These are phyloP conservation scores for Asterophora parasitica DNA, from an alignment of 768 basidiomycete species.

Conservation along the genomic window DNA sequence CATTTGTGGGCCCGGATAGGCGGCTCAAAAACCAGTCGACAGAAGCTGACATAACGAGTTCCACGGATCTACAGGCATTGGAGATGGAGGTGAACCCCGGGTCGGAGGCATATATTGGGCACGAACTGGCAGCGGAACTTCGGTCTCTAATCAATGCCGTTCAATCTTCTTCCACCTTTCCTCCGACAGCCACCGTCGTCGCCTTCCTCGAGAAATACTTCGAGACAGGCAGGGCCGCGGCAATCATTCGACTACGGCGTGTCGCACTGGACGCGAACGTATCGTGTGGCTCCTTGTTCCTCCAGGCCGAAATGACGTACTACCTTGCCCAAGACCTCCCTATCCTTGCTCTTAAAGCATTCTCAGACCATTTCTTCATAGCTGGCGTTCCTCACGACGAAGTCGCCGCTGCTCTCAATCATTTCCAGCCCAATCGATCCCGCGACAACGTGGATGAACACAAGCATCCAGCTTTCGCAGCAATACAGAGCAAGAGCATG, in stretches of 20 bases:
- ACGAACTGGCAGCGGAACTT: slow-evolving; percentile 4
- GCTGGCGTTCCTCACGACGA: slow-evolving; percentile 47
- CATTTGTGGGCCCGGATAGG: not conserved
- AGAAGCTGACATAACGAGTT: not conserved
- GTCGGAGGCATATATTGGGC: slow-evolving; percentile 7
- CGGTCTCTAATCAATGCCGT: slow-evolving; percentile 1
- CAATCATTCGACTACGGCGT: slow-evolving; percentile 29
- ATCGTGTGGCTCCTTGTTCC: slow-evolving; percentile 21
- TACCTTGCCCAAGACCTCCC: slow-evolving; percentile 25
- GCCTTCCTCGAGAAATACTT: slow-evolving; percentile 33
- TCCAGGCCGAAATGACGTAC: slow-evolving; percentile 41
- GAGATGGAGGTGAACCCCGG: slow-evolving; percentile 1
- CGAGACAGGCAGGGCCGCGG: slow-evolving; percentile 27
- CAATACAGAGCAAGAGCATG: slow-evolving; percentile 3
- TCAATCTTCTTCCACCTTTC: slow-evolving; percentile 1
- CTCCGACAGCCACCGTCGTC: slow-evolving; percentile 27
- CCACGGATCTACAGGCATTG: not conserved
- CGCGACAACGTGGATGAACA: not conserved
- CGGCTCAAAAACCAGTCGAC: not conserved
- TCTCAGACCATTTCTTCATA: slow-evolving; percentile 45
- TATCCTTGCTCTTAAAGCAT: slow-evolving; percentile 38
- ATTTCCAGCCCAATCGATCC: slow-evolving; percentile 3
- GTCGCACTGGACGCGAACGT: slow-evolving; percentile 22
- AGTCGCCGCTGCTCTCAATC: slow-evolving; percentile 19
- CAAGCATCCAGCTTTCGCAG: slow-evolving; percentile 4